phyloP scores from a whole-genome alignment of 495 filamentous ascomycete species.

The Opeltia flavorubescens region DNA sequence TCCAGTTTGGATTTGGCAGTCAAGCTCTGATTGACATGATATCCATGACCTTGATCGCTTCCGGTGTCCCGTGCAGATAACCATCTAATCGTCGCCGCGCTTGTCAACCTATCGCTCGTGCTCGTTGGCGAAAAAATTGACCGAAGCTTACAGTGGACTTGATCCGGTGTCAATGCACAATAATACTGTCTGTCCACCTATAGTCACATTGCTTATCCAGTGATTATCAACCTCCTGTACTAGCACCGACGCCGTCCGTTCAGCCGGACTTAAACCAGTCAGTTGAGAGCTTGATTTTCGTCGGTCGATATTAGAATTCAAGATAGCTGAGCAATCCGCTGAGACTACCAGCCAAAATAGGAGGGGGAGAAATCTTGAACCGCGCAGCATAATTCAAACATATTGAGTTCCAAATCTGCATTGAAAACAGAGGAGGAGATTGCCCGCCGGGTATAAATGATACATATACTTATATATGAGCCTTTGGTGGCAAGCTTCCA shows the following conservation, averaged over 20 bases:
- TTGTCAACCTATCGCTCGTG: not conserved
- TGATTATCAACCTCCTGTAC: not conserved
- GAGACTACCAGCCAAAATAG: not conserved
- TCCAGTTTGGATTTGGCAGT: not conserved
- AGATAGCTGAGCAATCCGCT: not conserved
- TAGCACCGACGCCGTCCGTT: not conserved
- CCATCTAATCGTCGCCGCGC: not conserved
- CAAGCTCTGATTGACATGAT: not conserved
- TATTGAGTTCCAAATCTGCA: not conserved
- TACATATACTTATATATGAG: not conserved
- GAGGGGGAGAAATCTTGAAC: not conserved
- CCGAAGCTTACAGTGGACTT: not conserved
- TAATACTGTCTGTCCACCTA: not conserved
- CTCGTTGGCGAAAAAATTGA: not conserved
- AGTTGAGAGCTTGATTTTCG: no score
- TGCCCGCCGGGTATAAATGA: not conserved
- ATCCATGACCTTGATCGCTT: not conserved
- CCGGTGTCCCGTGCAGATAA: not conserved
- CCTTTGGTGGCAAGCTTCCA: not conserved
- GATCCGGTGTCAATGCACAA: conserved; percentile 3
- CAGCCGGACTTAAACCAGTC: not conserved
- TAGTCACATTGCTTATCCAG: not conserved
- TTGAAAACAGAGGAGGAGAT: not conserved
- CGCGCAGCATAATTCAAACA: not conserved
- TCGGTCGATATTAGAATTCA: not conserved